These are phyloP conservation scores for Dunaliella sp. DNA, from an alignment of 139 green algal species.

Conservation along the genomic window DNA sequence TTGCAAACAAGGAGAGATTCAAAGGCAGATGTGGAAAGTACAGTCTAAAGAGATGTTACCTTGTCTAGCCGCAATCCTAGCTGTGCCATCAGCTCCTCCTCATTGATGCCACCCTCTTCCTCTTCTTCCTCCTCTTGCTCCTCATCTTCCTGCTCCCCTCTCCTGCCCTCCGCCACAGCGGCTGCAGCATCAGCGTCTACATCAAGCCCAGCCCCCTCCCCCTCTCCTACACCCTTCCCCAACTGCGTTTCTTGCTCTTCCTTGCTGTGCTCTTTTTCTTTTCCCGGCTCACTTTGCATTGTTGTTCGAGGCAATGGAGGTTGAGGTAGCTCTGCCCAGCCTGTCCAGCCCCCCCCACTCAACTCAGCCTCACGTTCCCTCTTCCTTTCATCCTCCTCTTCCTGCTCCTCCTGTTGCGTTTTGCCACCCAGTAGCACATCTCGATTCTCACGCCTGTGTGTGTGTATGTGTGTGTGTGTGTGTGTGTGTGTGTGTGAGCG, in stretches of 20 bases:
- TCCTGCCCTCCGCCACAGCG: slow-evolving; percentile 5
- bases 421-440: slow-evolving; percentile 8
- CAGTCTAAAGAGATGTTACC: no score
- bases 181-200: not conserved
- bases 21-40: no score
- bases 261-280: not conserved
- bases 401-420: slow-evolving; percentile 14
- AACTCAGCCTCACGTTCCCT: no score
- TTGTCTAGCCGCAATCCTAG: slow-evolving; percentile 66
- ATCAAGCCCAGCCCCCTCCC: not conserved
- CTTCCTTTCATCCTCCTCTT: not conserved
- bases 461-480: no score
- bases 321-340: slow-evolving; percentile 41
- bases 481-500: no score
- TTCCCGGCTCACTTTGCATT: not conserved
- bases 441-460: slow-evolving; percentile 9
- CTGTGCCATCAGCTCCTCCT: slow-evolving; percentile 44
- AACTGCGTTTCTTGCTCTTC: not conserved
- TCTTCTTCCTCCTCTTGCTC: slow-evolving; percentile 18
- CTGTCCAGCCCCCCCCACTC: slow-evolving; percentile 27
- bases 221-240: no score
- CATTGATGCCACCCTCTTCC: slow-evolving; percentile 25
- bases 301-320: slow-evolving; percentile 9
- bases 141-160: slow-evolving; percentile 17
- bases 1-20: no score